Evolutionary conservation across 352 stramenopile species (phyloP), one percentile per base, ranked within the genome.

Genomic region (Globisporangium parvum): DNA sequence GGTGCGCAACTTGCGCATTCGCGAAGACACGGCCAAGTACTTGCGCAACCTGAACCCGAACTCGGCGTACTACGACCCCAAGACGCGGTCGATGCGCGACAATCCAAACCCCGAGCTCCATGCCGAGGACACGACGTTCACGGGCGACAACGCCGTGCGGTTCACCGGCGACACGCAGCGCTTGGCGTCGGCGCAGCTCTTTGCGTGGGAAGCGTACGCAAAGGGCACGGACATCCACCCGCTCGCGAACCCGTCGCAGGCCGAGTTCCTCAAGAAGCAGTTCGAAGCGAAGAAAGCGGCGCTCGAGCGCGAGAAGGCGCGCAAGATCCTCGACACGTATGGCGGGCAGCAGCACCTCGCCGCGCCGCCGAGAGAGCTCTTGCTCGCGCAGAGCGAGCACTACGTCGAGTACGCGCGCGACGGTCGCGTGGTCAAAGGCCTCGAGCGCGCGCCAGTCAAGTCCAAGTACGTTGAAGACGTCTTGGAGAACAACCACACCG

Each of bases 1-100:
- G 6, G 95, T 98, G 40, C 88, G 96, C 1, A 99, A 99, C 68
- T 74, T 99, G 39, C 91, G 97, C 21, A 99, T 99, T 66, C 92
- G 97, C 54, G 97, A 99, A 72, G 97, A 99, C 70, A 99, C 96
- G 44, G 97, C 97, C 57, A 99, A 99, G 69, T 99, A 99, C 66
- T 64, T 99, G 52, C 81, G 94, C 26, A 99, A 99, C 61, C 76
- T 99, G 21, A 97, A 99, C 75, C 85, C 94, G 10, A 98, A 99
- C 66, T 98, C 91, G 48, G 96, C 97, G 6, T 98, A 98, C 71
- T 99, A 99, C 74, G 97, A 99, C 86, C 97, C 97, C 0, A 99
- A 99, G 75, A 98, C 91, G 41, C 81, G 97, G 31, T 97, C 91
- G 3, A 99, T 99, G 97, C 81, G 97, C 26, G 96, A 98, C 58